These are phyloP conservation scores for Exophiala dermatitidis DNA, from an alignment of 2,329 filamentous ascomycete genomes.

Conservation along the genomic window DNA sequence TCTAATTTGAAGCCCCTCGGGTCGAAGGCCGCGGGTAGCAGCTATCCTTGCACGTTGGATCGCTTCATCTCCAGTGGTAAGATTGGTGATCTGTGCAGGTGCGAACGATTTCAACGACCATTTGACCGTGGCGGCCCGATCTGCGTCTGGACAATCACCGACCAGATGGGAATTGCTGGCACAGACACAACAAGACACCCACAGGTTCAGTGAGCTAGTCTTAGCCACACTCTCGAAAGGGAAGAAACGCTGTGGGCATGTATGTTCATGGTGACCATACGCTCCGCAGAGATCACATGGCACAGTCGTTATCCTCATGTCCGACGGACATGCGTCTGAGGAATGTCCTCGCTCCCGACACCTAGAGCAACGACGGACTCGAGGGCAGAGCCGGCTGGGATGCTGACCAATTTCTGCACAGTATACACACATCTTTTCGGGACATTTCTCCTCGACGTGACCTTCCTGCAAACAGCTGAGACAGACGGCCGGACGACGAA, in stretches of 20 bases:
- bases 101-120: conserved; percentile 37
- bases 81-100: conserved; percentile 35
- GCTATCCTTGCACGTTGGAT: conserved; percentile 23
- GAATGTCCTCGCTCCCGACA: conserved; percentile 59
- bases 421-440: conserved; percentile 38
- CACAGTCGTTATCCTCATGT: conserved; percentile 50
- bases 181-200: conserved; percentile 41
- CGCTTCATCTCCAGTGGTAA: conserved; percentile 29
- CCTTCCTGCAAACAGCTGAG: conserved; percentile 38
- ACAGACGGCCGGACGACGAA: conserved; percentile 38
- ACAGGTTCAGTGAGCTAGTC: conserved; percentile 33
- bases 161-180: conserved; percentile 39
- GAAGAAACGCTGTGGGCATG: conserved; percentile 52
- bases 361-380: conserved; percentile 42
- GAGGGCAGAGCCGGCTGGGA: conserved; percentile 35
- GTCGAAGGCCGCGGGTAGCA: conserved; percentile 21
- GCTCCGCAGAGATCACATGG: conserved; percentile 57
- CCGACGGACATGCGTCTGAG: conserved; percentile 48
- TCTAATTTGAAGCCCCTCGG: conserved; percentile 32
- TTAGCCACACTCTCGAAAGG: conserved; percentile 25
- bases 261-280: conserved; percentile 50
- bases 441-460: conserved; percentile 39
- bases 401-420: conserved; percentile 39
- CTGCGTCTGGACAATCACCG: conserved; percentile 38
- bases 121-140: conserved; percentile 30